Evolutionary conservation across 176 grass and related monocot species (phyloP).

Genomic region (Carex littledalei): DNA sequence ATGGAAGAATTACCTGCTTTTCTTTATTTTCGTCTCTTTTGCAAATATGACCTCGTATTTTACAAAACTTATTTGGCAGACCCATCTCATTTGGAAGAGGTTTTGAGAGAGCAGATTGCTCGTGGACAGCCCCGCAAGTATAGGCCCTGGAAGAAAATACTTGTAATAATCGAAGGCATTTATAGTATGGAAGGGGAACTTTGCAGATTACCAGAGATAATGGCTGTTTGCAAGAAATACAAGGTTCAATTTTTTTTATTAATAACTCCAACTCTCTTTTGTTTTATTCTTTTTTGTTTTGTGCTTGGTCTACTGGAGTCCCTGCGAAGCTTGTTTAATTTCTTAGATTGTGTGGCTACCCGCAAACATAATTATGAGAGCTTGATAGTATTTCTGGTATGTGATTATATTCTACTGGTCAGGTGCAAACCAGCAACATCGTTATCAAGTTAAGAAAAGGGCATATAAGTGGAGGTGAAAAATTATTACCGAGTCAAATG

Average conservation of each 20-base stretch:
- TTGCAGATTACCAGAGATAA: constrained; percentile 78
- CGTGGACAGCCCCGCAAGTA: constrained; percentile 63
- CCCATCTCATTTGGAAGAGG: constrained; percentile 79
- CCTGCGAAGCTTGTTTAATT: neutral
- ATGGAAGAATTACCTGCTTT: neutral
- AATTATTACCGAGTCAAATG: neutral
- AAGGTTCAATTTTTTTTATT: constrained; percentile 41
- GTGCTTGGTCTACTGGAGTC: neutral
- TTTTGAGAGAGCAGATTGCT: constrained; percentile 77
- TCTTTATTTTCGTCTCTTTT: neutral
- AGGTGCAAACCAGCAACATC: neutral
- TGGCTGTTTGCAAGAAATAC: constrained; percentile 87
- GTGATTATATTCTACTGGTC: neutral
- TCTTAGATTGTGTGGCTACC: neutral
- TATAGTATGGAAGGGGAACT: constrained; percentile 98
- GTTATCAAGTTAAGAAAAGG: neutral
- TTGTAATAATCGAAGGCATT: constrained; percentile 88
- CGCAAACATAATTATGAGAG: neutral
- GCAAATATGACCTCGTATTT: neutral
- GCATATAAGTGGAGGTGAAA: neutral
- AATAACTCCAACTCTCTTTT: neutral
- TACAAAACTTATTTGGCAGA: constrained; percentile 28
- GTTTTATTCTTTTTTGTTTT: neutral
- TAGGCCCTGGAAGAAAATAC: constrained; percentile 89
- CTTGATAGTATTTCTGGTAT: neutral